These are phyloP conservation scores for Cyathus striatus DNA, from an alignment of 768 basidiomycete species.

Conservation along the genomic window DNA sequence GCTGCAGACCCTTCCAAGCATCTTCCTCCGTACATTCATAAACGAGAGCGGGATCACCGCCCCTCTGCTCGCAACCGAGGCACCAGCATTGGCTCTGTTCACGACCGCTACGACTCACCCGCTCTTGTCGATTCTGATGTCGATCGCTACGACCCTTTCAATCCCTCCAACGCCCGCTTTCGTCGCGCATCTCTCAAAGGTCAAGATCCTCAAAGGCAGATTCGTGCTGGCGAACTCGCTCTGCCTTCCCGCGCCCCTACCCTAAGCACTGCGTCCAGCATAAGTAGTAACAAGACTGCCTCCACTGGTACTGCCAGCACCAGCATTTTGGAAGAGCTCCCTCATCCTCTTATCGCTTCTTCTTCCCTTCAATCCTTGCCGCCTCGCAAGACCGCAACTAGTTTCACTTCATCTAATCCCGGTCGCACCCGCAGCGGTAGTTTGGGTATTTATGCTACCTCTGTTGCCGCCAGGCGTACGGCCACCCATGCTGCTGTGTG, in stretches of 20 bases:
- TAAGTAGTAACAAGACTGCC: conserved; percentile 30
- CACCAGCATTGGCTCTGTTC: conserved; percentile 46
- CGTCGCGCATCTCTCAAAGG: conserved; percentile 45
- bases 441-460: conserved; percentile 39
- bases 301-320: conserved; percentile 23
- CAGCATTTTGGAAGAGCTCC: conserved; percentile 28
- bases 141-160: conserved; percentile 44
- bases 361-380: conserved; percentile 28
- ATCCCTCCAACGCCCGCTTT: conserved; percentile 33
- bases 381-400: conserved; percentile 16
- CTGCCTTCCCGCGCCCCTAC: conserved; percentile 51
- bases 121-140: conserved; percentile 43
- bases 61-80: conserved; percentile 45
- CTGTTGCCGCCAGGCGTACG: conserved; percentile 25
- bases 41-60: neutral
- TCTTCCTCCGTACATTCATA: conserved; percentile 10
- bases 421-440: conserved; percentile 61
- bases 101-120: conserved; percentile 33
- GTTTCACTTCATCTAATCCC: conserved; percentile 15
- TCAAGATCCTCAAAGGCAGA: conserved; percentile 34
- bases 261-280: conserved; percentile 30
- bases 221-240: conserved; percentile 58
- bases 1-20: conserved; percentile 26
- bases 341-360: conserved; percentile 18
- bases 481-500: conserved; percentile 29